Conservation (phyloP, 495 filamentous ascomycete species). For the Podospora bellae-mahoneyi region DNA sequence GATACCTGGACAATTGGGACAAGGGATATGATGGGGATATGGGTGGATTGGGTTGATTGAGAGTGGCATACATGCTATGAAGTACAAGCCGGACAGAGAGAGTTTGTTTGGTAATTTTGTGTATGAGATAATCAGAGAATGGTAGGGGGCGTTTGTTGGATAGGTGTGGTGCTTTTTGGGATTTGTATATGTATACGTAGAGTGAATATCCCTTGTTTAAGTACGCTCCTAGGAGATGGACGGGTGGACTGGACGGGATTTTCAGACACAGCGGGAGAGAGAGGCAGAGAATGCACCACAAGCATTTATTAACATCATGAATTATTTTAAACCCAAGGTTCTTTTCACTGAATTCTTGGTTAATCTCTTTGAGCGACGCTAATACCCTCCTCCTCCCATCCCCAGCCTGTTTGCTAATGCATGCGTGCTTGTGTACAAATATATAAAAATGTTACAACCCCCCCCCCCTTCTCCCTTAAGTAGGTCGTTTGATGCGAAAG, state of each 20-base stretch:
- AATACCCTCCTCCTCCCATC: background rate
- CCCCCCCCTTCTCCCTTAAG: no score
- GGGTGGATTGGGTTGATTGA: background rate
- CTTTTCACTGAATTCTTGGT: no score
- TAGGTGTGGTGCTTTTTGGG: background rate
- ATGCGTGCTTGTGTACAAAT: background rate
- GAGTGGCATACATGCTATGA: background rate
- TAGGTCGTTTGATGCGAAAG: background rate
- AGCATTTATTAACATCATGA: no score
- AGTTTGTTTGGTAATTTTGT: background rate
- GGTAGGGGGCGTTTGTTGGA: background rate
- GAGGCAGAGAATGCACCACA: no score
- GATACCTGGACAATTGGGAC: constrained; percentile 4
- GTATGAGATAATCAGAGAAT: no score
- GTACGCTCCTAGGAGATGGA: no score
- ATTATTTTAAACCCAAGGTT: no score
- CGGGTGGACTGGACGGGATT: background rate
- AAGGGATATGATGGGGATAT: background rate
- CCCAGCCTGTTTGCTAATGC: background rate
- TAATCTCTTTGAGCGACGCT: no score
- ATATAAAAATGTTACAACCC: background rate
- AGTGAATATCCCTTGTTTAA: background rate
- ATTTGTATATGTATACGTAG: background rate
- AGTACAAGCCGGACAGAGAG: background rate
- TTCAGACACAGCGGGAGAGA: background rate